A percentile compares a stretch with the other conserved stretches of the same genome.
These are phyloP conservation scores for Dothistroma pini DNA, from an alignment of 2,329 filamentous ascomycete genomes.

Conservation along the genomic window DNA sequence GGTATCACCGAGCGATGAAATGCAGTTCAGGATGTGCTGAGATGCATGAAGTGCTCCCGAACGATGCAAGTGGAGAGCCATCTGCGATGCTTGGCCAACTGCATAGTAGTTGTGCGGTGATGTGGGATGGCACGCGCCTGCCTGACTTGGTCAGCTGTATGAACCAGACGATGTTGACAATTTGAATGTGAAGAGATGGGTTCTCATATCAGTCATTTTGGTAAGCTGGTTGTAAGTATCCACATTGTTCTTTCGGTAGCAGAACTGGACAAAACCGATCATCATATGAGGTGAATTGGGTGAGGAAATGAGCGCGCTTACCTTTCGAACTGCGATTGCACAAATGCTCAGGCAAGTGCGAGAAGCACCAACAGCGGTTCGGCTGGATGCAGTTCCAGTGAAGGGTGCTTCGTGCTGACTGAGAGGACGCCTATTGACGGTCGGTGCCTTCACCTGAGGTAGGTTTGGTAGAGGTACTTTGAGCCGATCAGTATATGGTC, in stretches of 20 bases:
- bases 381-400: background rate
- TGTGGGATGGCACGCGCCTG: background rate
- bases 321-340: constrained; percentile 6
- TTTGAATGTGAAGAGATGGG: background rate
- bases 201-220: constrained; percentile 36
- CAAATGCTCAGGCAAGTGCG: background rate
- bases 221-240: constrained; percentile 38
- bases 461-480: background rate
- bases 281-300: constrained; percentile 30
- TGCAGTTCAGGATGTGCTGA: no score
- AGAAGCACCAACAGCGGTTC: background rate
- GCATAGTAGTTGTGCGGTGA: no score
- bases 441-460: background rate
- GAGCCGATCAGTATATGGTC: constrained; percentile 4
- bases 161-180: background rate
- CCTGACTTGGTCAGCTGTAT: background rate
- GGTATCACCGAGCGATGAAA: no score
- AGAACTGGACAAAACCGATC: constrained; percentile 42
- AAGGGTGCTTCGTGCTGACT: background rate
- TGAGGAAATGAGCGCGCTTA: constrained; percentile 16
- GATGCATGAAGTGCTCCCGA: no score
- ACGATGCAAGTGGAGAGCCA: no score
- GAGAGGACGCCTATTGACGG: background rate
- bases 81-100: no score
- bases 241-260: constrained; percentile 38